Conservation (phyloP, 1,139 yeast genomes). For the Kodamaea sp. region DNA sequence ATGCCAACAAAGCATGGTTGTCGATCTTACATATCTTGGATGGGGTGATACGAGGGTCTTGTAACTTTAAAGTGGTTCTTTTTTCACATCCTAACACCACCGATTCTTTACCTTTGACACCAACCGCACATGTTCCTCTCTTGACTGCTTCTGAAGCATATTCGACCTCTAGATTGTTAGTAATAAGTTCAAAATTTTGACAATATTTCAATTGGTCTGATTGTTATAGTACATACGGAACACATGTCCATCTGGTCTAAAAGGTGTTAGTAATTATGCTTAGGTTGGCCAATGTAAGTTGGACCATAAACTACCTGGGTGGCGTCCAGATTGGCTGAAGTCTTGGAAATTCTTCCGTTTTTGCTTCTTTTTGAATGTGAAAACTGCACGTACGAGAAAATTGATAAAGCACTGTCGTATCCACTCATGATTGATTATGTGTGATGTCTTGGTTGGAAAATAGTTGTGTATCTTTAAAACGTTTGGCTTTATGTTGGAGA, state of each 20-base stretch:
- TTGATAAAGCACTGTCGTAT: slow-evolving; percentile 98
- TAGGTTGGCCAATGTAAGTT: too few relatives aligned
- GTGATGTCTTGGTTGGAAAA: not conserved
- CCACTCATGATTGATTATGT: slow-evolving; percentile 70
- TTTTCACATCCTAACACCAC: slow-evolving; percentile 97
- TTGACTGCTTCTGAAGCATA: slow-evolving; percentile 98
- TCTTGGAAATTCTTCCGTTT: too few relatives aligned
- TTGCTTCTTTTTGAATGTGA: too few relatives aligned
- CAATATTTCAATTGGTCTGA: not conserved
- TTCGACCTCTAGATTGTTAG: slow-evolving; percentile 72
- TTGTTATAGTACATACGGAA: slow-evolving; percentile 58
- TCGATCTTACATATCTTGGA: slow-evolving; percentile 91
- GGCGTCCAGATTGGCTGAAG: too few relatives aligned
- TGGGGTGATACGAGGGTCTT: slow-evolving; percentile 95
- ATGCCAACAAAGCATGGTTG: slow-evolving; percentile 86
- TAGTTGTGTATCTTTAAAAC: too few relatives aligned
- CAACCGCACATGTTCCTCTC: slow-evolving; percentile 97
- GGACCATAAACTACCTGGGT: too few relatives aligned
- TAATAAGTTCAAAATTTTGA: slow-evolving; percentile 13
- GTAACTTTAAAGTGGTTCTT: slow-evolving; percentile 90
- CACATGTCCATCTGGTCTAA: slow-evolving; percentile 97
- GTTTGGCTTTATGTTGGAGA: too few relatives aligned
- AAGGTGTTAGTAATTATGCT: slow-evolving; percentile 21
- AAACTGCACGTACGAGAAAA: slow-evolving; percentile 73
- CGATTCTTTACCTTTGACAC: slow-evolving; percentile 84